phyloP scores from a whole-genome alignment of 768 basidiomycete species.

The Podaxis rugospora region DNA sequence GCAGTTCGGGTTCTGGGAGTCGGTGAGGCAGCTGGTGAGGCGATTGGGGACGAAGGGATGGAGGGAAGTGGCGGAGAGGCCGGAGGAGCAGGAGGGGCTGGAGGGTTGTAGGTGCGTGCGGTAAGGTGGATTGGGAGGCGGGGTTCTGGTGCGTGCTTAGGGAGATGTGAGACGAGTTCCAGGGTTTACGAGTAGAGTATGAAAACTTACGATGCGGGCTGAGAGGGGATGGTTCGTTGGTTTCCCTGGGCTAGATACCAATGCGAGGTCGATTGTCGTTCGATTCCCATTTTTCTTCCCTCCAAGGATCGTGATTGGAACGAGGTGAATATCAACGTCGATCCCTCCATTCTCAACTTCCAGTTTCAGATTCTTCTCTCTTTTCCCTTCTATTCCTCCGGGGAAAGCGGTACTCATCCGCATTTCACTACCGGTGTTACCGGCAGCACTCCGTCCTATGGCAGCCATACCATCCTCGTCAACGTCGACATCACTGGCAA shows the following conservation, averaged over 20 bases:
- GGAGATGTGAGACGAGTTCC: background rate
- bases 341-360: slow-evolving; percentile 37
- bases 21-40: background rate
- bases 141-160: slow-evolving; percentile 34
- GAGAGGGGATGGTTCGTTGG: slow-evolving; percentile 26
- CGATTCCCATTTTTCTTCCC: slow-evolving; percentile 12
- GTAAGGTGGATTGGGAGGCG: slow-evolving; percentile 31
- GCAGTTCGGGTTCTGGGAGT: background rate
- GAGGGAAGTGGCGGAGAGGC: background rate
- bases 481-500: background rate
- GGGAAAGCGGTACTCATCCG: background rate
- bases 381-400: background rate
- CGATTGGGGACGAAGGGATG: background rate
- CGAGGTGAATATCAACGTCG: slow-evolving; percentile 37
- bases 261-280: slow-evolving; percentile 5
- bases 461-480: background rate
- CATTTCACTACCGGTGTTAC: background rate
- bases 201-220: slow-evolving; percentile 33
- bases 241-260: background rate
- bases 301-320: slow-evolving; percentile 15
- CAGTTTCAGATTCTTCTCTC: slow-evolving; percentile 33
- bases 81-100: background rate
- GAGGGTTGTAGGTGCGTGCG: slow-evolving; percentile 28
- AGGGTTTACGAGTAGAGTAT: background rate
- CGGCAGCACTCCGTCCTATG: background rate